Conservation (phyloP, 352 stramenopile species). For the Peronospora tabacina region DNA sequence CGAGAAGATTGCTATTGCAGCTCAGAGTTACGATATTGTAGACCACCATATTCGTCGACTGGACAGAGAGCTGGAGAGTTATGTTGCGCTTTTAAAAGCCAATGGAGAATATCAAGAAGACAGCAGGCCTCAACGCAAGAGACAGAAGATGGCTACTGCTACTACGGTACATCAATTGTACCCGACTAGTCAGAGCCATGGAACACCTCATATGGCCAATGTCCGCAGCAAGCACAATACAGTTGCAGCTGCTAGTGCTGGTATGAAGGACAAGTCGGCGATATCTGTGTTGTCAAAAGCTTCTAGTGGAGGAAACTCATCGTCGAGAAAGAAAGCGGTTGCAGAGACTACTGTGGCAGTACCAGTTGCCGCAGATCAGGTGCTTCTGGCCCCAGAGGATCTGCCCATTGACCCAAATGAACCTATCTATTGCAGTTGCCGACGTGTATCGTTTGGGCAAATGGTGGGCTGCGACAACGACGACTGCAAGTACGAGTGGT, state of each 20-base stretch:
- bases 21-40: constrained; percentile 81
- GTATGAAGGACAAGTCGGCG: constrained; percentile 20
- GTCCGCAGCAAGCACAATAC: constrained; percentile 32
- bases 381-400: constrained; percentile 58
- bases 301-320: constrained; percentile 11
- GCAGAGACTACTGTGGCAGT: constrained; percentile 31
- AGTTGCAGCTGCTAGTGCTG: constrained; percentile 2
- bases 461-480: constrained; percentile 91
- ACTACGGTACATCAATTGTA: constrained; percentile 16
- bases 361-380: constrained; percentile 8
- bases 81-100: constrained; percentile 56
- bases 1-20: constrained; percentile 83
- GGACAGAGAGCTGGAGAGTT: constrained; percentile 70
- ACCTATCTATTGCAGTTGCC: constrained; percentile 82
- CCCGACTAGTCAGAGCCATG: constrained; percentile 15
- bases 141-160: constrained; percentile 34
- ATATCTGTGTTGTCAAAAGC: constrained; percentile 12
- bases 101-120: constrained; percentile 81
- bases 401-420: constrained; percentile 84
- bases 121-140: constrained; percentile 38
- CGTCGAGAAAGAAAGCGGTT: constrained; percentile 44
- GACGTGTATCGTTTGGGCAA: constrained; percentile 84
- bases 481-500: constrained; percentile 91
- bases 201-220: constrained; percentile 12
- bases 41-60: constrained; percentile 81